Evolutionary conservation across 768 basidiomycete species (phyloP).

Genomic region (Agrocybe chaxingu): DNA sequence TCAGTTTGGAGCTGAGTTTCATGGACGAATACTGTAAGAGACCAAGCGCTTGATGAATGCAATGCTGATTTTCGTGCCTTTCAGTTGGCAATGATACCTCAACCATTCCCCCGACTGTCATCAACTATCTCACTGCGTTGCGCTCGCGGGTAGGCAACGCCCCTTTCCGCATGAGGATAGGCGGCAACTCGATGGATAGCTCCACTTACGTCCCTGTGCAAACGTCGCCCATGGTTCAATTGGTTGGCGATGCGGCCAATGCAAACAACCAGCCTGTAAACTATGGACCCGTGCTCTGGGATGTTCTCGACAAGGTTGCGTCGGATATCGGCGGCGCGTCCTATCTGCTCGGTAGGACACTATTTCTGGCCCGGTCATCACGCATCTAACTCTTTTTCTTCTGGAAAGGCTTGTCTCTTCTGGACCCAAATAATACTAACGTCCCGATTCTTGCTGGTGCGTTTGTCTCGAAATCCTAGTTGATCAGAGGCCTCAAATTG

Average conservation of each 20-base stretch:
- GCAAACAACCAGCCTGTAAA: slow-evolving; percentile 43
- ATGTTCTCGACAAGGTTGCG: slow-evolving; percentile 39
- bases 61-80: not conserved
- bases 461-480: not conserved
- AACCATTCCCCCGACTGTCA: slow-evolving; percentile 47
- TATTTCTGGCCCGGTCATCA: not conserved
- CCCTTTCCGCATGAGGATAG: slow-evolving; percentile 46
- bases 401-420: slow-evolving; percentile 37
- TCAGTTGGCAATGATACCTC: slow-evolving; percentile 51
- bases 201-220: slow-evolving; percentile 41
- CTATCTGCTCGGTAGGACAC: slow-evolving; percentile 29
- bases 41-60: not conserved
- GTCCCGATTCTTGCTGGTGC: slow-evolving; percentile 21
- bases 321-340: slow-evolving; percentile 24
- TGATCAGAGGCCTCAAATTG: slow-evolving; percentile 20
- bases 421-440: slow-evolving; percentile 33
- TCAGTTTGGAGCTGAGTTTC: slow-evolving; percentile 63
- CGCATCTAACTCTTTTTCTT: not conserved
- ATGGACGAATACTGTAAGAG: slow-evolving; percentile 52
- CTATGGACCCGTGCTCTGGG: slow-evolving; percentile 46
- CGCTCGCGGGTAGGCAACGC: slow-evolving; percentile 40
- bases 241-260: slow-evolving; percentile 30
- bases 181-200: slow-evolving; percentile 45
- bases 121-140: slow-evolving; percentile 58
- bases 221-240: slow-evolving; percentile 38